Conservation (phyloP, 306 rosid genomes). For the Datisca glomerata region DNA sequence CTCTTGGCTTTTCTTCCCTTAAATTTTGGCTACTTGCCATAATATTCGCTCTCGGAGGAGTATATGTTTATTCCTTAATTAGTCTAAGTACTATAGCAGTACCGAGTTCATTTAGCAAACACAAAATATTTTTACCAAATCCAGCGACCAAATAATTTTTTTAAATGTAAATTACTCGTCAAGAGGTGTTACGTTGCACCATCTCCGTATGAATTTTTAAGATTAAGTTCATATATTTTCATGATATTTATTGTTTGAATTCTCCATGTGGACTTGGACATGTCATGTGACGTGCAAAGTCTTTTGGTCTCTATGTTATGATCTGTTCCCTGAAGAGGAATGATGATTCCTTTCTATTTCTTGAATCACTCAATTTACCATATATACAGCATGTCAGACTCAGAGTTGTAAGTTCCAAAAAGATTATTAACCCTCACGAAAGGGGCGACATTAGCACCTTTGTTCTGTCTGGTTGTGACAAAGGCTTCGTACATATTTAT, state of each 20-base stretch:
- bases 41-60: slow-evolving; percentile 14
- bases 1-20: slow-evolving; percentile 12
- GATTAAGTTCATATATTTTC: too few species aligned
- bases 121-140: too few species aligned
- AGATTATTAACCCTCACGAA: not conserved
- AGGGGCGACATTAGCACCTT: not conserved
- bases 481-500: not conserved
- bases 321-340: not conserved
- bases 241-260: too few species aligned
- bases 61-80: slow-evolving; percentile 6
- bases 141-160: too few species aligned
- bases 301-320: not conserved
- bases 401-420: not conserved
- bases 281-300: not conserved
- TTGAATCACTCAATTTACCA: not conserved
- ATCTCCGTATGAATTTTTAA: too few species aligned
- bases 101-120: not conserved
- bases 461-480: not conserved
- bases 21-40: slow-evolving; percentile 28
- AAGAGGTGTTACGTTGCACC: too few species aligned
- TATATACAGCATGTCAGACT: not conserved
- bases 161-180: too few species aligned
- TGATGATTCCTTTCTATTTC: not conserved
- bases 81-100: not conserved
- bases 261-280: not conserved